phyloP scores from a whole-genome alignment of 2,329 filamentous ascomycete genomes.

The Canariomyces notabilis region DNA sequence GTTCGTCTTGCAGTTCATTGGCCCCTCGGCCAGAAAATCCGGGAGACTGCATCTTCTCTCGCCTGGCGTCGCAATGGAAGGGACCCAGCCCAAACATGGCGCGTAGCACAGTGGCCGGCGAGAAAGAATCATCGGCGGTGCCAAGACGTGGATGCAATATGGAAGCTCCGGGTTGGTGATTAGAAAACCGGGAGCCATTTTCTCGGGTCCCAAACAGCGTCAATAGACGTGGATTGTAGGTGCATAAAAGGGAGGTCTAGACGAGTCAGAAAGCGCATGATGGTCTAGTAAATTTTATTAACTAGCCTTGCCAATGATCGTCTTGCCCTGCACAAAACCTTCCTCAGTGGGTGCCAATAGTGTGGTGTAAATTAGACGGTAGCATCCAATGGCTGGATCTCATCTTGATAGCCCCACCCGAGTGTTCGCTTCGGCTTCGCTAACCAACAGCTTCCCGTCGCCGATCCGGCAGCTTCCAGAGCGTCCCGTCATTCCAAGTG shows the following conservation, averaged over 20 bases:
- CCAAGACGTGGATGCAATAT: background rate
- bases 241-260: background rate
- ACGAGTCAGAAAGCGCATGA: background rate
- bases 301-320: background rate
- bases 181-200: no score
- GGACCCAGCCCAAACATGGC: no score
- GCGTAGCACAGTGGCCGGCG: background rate
- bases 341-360: background rate
- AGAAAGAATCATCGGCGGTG: background rate
- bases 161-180: no score
- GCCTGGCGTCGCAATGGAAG: no score
- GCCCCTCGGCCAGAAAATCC: no score
- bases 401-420: background rate
- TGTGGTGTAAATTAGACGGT: background rate
- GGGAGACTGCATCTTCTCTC: no score
- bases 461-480: constrained; percentile 19
- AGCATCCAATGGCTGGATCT: background rate
- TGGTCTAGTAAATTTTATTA: background rate
- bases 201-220: no score
- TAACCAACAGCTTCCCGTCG: constrained; percentile 1
- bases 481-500: constrained; percentile 9
- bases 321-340: no score
- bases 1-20: no score
- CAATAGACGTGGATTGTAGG: background rate
- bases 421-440: background rate